These are phyloP conservation scores for Antitrichia curtipendula DNA, from an alignment of 225 moss, liverwort and hornwort species.

Conservation along the genomic window DNA sequence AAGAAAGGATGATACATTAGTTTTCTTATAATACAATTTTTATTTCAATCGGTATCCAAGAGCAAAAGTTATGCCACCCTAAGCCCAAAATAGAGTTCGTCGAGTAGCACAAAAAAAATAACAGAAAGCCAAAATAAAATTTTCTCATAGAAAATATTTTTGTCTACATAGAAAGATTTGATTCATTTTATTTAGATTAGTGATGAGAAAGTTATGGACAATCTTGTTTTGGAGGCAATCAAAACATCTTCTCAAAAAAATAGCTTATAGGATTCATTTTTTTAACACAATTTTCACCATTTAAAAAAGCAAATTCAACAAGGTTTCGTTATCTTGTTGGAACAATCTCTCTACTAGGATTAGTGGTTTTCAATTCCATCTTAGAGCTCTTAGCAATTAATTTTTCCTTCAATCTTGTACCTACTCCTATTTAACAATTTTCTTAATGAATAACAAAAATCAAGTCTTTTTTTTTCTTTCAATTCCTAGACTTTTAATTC, in stretches of 20 bases:
- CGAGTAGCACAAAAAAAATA: fast-evolving
- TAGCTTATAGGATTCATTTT: neutral
- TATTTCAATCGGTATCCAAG: fast-evolving
- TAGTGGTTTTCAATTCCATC: neutral
- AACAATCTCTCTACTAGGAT: neutral
- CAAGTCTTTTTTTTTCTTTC: neutral
- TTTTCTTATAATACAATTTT: neutral
- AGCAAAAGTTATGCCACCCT: neutral
- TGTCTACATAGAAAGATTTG: neutral
- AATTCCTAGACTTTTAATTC: neutral
- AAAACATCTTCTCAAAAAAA: neutral
- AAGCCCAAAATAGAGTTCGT: neutral
- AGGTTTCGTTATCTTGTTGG: neutral
- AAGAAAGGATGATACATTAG: neutral
- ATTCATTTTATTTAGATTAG: neutral
- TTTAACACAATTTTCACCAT: neutral
- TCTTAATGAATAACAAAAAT: neutral
- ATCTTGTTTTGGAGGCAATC: no score
- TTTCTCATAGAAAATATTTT: neutral
- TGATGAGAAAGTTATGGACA: neutral
- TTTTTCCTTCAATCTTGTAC: neutral
- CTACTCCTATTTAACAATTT: neutral
- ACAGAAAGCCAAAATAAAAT: neutral
- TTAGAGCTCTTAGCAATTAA: neutral
- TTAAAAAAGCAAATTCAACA: neutral